Percentiles rank a stretch among this genome's conserved stretches.
Evolutionary conservation across 2,329 filamentous ascomycete species (phyloP).

Genomic region (Lasiodiplodia theobromae): DNA sequence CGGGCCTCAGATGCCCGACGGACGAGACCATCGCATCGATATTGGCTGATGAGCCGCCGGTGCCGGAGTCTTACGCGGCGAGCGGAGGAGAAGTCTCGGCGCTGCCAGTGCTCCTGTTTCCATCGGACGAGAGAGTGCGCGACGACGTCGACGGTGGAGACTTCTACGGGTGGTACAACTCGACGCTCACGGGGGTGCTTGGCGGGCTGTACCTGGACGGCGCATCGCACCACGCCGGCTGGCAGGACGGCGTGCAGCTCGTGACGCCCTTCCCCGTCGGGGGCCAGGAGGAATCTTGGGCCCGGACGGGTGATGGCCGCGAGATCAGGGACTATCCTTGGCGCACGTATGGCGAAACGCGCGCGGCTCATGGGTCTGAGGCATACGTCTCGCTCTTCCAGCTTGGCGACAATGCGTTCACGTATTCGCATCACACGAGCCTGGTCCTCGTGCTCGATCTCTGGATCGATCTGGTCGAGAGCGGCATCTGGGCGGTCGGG

Average conservation of each 20-base stretch:
- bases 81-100: neutral
- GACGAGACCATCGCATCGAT: neutral
- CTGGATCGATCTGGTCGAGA: conserved; percentile 19
- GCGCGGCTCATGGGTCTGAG: neutral
- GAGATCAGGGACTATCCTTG: neutral
- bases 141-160: conserved; percentile 6
- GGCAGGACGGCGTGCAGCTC: conserved; percentile 9
- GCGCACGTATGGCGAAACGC: neutral
- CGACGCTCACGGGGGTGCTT: conserved; percentile 5
- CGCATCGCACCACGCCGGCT: neutral
- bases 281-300: neutral
- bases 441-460: neutral
- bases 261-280: conserved; percentile 11
- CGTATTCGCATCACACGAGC: neutral
- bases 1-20: conserved; percentile 17
- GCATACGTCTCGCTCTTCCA: conserved; percentile 5
- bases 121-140: conserved; percentile 4
- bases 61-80: neutral
- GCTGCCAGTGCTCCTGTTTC: conserved; percentile 21
- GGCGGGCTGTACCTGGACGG: conserved; percentile 20
- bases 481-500: conserved; percentile 11
- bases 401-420: conserved; percentile 20
- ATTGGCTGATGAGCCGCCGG: neutral
- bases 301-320: neutral
- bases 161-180: neutral